These are phyloP conservation scores for Phaffia tasmanica DNA, from an alignment of 768 basidiomycete genomes.

Conservation along the genomic window DNA sequence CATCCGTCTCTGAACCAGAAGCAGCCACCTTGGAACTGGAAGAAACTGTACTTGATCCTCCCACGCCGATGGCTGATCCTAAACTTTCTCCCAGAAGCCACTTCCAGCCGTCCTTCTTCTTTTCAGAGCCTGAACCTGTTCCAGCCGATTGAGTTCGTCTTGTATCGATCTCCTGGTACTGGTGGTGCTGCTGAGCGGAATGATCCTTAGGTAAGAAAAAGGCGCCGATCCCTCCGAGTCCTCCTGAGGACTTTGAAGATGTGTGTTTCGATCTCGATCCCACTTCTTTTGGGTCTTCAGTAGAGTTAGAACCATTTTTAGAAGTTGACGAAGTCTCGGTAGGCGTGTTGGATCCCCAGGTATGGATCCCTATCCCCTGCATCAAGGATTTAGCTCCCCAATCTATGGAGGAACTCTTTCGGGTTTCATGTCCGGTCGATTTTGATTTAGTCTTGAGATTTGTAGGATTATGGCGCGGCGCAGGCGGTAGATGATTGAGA, in stretches of 20 bases:
- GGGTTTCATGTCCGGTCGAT: not conserved
- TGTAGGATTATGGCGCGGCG: not conserved
- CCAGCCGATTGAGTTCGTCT: no score
- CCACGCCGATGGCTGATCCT: not conserved
- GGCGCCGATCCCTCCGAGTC: no score
- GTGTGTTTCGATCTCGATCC: no score
- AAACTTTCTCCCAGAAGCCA: not conserved
- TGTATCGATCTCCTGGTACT: no score
- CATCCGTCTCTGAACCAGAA: not conserved
- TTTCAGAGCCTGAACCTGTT: not conserved
- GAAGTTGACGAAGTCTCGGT: not conserved
- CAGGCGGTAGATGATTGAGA: conserved; percentile 1
- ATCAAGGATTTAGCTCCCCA: not conserved
- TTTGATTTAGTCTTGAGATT: not conserved
- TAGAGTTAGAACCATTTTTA: no score
- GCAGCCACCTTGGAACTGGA: not conserved
- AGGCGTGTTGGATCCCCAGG: not conserved
- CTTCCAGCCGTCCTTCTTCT: not conserved
- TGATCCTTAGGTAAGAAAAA: no score
- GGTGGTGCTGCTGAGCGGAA: no score
- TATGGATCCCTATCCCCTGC: not conserved
- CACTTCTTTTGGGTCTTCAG: no score
- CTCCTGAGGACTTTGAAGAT: no score
- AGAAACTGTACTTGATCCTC: not conserved
- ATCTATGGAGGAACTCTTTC: not conserved